Conservation (phyloP, 1,284 basidiomycete genomes). For the Leccinum angustisporum region DNA sequence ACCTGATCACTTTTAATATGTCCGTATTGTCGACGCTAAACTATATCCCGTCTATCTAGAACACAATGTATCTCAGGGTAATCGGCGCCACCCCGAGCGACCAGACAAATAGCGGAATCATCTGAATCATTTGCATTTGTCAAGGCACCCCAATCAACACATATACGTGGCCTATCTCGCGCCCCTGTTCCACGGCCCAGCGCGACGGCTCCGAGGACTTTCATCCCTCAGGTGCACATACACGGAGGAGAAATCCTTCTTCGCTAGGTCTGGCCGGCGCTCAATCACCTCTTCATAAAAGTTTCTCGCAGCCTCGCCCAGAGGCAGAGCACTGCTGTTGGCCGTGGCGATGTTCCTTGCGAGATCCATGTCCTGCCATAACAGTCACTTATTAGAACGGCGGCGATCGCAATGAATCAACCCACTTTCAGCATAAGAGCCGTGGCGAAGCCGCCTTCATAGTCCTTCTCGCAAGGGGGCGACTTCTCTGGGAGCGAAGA, state of each 20-base stretch:
- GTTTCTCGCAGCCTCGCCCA: conserved; percentile 61
- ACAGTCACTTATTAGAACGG: conserved; percentile 7
- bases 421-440: conserved; percentile 79
- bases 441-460: conserved; percentile 84
- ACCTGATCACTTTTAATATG: neutral
- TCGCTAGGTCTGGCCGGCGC: conserved; percentile 55
- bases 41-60: neutral
- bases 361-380: conserved; percentile 72
- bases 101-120: neutral
- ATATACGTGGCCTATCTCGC: conserved; percentile 1
- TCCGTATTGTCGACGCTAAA: neutral
- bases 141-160: conserved; percentile 15
- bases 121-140: neutral
- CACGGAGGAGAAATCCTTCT: conserved; percentile 79
- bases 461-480: conserved; percentile 82
- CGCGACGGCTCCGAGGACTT: conserved; percentile 1
- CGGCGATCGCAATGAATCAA: neutral
- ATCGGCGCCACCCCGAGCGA: neutral
- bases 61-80: neutral
- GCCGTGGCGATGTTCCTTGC: conserved; percentile 61
- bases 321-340: conserved; percentile 54
- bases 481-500: conserved; percentile 67
- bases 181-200: neutral
- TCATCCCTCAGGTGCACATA: conserved; percentile 57
- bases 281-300: conserved; percentile 59